phyloP scores from a whole-genome alignment of 1,284 basidiomycete species.

The Coriolopsis trogii region DNA sequence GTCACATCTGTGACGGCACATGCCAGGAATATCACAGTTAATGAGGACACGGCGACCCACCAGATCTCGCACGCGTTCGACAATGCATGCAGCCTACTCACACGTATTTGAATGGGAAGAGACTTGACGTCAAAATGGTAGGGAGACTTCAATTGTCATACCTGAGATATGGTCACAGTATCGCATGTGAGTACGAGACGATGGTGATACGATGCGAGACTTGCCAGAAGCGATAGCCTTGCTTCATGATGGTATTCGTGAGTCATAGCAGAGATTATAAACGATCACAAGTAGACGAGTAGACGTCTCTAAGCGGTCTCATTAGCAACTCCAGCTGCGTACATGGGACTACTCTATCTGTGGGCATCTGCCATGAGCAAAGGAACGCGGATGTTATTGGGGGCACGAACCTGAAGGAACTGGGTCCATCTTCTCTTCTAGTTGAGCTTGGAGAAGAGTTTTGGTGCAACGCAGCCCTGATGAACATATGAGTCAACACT shows the following conservation, averaged over 20 bases:
- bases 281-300: neutral
- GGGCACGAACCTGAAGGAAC: neutral
- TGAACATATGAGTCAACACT: constrained; percentile 6
- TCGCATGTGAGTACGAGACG: too few species aligned
- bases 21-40: too few species aligned
- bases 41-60: too few species aligned
- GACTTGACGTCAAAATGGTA: too few species aligned
- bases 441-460: constrained; percentile 72
- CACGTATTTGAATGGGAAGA: too few species aligned
- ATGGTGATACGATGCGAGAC: too few species aligned
- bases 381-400: neutral
- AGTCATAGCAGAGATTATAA: neutral
- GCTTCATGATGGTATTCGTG: neutral
- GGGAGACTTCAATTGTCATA: too few species aligned
- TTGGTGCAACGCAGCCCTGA: constrained; percentile 77
- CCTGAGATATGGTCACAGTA: too few species aligned
- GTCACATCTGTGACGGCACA: too few species aligned
- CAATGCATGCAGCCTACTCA: too few species aligned
- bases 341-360: neutral
- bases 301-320: neutral
- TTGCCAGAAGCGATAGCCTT: too few species aligned
- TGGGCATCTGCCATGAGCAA: neutral
- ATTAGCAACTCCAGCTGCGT: neutral
- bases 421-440: constrained; percentile 32
- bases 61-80: too few species aligned